Conservation (phyloP, 495 filamentous ascomycete genomes). For the Talaromyces thailandensis region DNA sequence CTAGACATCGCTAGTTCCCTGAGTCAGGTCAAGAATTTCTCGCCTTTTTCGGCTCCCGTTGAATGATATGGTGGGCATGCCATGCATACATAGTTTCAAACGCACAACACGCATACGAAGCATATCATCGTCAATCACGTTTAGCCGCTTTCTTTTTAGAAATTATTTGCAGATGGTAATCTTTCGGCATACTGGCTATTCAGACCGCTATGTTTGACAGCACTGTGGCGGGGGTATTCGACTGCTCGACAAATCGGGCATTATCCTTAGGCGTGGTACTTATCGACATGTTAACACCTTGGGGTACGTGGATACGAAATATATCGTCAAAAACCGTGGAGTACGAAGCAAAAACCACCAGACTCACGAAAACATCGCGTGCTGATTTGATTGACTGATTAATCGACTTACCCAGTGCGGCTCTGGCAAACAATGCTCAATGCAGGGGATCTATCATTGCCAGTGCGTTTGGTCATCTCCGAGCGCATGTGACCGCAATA, state of each 20-base stretch:
- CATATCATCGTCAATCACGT: not conserved
- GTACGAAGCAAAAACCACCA: not conserved
- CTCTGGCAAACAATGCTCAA: constrained; percentile 1
- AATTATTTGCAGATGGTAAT: not conserved
- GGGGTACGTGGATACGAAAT: not conserved
- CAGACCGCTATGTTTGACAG: constrained; percentile 3
- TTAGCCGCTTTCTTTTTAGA: not conserved
- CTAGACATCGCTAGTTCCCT: not conserved
- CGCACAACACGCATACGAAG: not conserved
- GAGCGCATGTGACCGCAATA: not conserved
- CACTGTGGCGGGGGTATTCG: not conserved
- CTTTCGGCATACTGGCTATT: not conserved
- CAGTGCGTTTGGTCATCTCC: not conserved
- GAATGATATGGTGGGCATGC: not conserved
- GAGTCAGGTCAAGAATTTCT: not conserved
- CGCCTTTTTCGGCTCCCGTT: not conserved
- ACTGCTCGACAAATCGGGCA: not conserved
- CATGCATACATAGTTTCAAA: not conserved
- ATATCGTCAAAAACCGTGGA: not conserved
- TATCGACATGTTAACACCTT: not conserved
- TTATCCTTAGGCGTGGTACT: not conserved
- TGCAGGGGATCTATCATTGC: not conserved
- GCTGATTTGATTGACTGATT: not conserved
- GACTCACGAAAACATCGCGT: not conserved
- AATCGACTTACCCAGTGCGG: not conserved